phyloP scores from a whole-genome alignment of 192 early-diverging fungal species.

The Entomortierella chlamydospora region DNA sequence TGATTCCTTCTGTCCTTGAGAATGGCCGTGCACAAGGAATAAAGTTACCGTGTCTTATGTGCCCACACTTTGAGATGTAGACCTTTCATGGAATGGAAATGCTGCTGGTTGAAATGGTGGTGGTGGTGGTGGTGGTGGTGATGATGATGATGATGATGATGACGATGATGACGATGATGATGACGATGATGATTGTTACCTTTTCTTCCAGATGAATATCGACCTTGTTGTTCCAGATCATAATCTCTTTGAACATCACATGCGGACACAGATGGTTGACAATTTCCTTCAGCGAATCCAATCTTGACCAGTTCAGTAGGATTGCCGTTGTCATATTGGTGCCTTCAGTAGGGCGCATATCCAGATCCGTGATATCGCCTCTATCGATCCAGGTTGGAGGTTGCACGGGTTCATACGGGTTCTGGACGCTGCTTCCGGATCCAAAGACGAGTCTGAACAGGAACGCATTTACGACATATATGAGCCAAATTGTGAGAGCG shows the following conservation, averaged over 20 bases:
- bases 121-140: too few species aligned
- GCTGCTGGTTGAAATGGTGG: too few species aligned
- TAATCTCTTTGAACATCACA: constrained; percentile 65
- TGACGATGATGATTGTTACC: constrained; percentile 47
- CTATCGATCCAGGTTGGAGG: constrained; percentile 43
- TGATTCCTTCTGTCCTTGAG: too few species aligned
- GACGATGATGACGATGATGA: too few species aligned
- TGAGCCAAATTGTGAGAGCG: constrained; percentile 1
- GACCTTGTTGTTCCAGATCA: constrained; percentile 68
- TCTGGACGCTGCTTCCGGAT: neutral
- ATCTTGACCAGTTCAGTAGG: constrained; percentile 45
- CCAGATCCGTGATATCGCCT: constrained; percentile 35
- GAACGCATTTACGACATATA: constrained; percentile 19
- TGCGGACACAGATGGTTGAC: constrained; percentile 64
- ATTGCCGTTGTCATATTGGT: constrained; percentile 59
- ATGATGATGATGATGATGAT: too few species aligned
- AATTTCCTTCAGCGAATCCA: constrained; percentile 59
- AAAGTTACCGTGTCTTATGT: too few species aligned
- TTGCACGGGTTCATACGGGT: neutral
- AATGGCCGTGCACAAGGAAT: too few species aligned
- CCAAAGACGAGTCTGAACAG: constrained; percentile 38
- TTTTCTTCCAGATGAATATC: constrained; percentile 56
- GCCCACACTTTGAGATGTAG: too few species aligned
- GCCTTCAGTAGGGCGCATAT: constrained; percentile 63
- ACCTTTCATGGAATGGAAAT: too few species aligned